A percentile compares a stretch with the other conserved stretches of the same genome.
These are phyloP conservation scores for Pilatotrama ljubarskyi DNA, from an alignment of 768 basidiomycete genomes.

Conservation along the genomic window DNA sequence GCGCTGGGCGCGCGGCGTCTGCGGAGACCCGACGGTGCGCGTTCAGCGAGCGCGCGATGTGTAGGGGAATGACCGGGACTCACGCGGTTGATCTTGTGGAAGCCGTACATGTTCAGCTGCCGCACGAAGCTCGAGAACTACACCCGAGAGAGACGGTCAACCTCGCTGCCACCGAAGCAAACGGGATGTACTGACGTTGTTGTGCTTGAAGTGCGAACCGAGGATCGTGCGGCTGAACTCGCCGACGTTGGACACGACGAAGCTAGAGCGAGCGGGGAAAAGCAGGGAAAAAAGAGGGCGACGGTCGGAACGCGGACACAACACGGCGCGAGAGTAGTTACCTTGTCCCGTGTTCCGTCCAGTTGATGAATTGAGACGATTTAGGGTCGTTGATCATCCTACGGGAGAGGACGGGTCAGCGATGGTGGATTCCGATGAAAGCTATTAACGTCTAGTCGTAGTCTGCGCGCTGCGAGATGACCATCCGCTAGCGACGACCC, in stretches of 20 bases:
- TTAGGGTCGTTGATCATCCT: conserved; percentile 89
- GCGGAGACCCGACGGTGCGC: conserved; percentile 9
- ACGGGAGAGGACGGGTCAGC: conserved; percentile 1
- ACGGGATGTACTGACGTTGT: conserved; percentile 57
- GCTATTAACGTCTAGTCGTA: too few relatives aligned
- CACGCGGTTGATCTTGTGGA: conserved; percentile 91
- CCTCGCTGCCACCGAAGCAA: conserved; percentile 1
- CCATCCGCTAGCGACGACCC: too few relatives aligned
- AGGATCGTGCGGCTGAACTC: conserved; percentile 85
- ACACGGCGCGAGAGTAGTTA: conserved; percentile 18
- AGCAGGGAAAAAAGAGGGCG: too few relatives aligned
- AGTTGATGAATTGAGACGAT: conserved; percentile 75
- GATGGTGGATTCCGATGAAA: too few relatives aligned
- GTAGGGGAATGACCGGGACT: conserved; percentile 26
- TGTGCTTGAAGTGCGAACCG: conserved; percentile 88
- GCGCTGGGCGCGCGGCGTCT: conserved; percentile 83
- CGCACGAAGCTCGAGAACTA: conserved; percentile 94
- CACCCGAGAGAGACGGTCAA: conserved; percentile 6
- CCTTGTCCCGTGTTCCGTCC: conserved; percentile 81
- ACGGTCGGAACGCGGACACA: conserved; percentile 5
- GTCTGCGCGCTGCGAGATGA: too few relatives aligned
- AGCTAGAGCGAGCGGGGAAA: conserved; percentile 40
- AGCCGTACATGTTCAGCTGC: conserved; percentile 96
- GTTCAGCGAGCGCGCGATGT: neutral
- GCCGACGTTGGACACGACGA: conserved; percentile 83